Evolutionary conservation across 371 early-diverging fungal species (phyloP).

Genomic region (Mortierella sp.): DNA sequence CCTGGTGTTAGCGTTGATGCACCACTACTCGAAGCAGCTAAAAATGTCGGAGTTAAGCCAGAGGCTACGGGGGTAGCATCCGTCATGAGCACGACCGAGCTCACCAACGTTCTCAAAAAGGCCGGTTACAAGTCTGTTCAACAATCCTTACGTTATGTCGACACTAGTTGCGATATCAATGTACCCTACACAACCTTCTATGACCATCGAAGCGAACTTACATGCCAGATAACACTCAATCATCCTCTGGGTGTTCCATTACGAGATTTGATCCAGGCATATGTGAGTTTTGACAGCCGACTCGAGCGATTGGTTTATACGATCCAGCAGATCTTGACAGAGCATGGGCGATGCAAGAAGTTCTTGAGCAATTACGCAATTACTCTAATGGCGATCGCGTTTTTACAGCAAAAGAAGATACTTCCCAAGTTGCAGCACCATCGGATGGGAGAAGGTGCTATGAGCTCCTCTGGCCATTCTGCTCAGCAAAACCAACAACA

Average conservation of each 20-base stretch:
- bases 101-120: not conserved
- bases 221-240: slow-evolving; percentile 8
- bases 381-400: slow-evolving; percentile 17
- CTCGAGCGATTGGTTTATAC: slow-evolving; percentile 5
- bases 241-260: slow-evolving; percentile 7
- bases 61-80: not conserved
- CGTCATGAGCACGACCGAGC: not conserved
- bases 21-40: not conserved
- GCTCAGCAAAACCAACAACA: not conserved
- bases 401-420: slow-evolving; percentile 8
- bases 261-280: slow-evolving; percentile 11
- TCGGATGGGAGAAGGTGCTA: not conserved
- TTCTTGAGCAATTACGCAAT: slow-evolving; percentile 22
- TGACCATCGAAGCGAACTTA: not conserved
- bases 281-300: slow-evolving; percentile 8
- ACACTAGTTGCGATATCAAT: slow-evolving; percentile 10
- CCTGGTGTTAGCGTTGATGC: no score
- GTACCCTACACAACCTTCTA: slow-evolving; percentile 7
- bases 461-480: not conserved
- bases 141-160: not conserved
- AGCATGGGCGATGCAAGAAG: slow-evolving; percentile 10
- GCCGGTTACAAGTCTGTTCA: slow-evolving; percentile 12
- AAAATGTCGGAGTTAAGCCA: not conserved
- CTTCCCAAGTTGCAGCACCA: slow-evolving; percentile 15
- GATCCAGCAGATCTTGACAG: slow-evolving; percentile 5